Conservation (phyloP, 176 grass and related monocot genomes). For the Carex pumila region DNA sequence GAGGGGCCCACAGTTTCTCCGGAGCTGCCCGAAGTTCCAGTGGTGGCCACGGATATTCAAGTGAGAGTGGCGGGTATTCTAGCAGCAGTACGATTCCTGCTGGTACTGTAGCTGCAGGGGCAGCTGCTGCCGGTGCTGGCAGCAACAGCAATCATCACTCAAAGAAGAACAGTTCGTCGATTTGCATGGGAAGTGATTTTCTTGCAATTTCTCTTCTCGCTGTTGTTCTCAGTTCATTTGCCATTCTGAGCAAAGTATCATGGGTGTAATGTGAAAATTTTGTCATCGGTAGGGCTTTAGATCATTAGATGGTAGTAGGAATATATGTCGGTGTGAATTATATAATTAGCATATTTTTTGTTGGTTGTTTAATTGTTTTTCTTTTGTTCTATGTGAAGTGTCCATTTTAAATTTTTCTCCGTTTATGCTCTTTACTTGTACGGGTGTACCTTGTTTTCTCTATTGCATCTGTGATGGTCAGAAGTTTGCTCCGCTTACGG, state of each 20-base stretch:
- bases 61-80: not conserved
- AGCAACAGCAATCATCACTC: not conserved
- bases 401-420: not conserved
- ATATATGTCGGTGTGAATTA: too few species aligned
- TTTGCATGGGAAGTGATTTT: not conserved
- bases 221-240: not conserved
- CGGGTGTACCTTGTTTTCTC: not conserved
- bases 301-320: too few species aligned
- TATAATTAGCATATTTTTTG: too few species aligned
- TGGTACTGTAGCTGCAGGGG: not conserved
- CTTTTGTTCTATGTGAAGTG: not conserved
- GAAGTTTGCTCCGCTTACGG: too few species aligned
- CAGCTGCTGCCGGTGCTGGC: not conserved
- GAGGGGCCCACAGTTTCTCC: not conserved
- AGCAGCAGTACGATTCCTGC: not conserved
- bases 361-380: too few species aligned
- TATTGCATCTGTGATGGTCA: not conserved
- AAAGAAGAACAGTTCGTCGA: not conserved
- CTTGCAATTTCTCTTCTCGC: not conserved
- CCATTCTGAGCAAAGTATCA: not conserved
- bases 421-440: not conserved
- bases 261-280: not conserved
- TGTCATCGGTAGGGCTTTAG: too few species aligned
- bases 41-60: not conserved
- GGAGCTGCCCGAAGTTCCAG: not conserved